A percentile compares a stretch with the other conserved stretches of the same genome.
phyloP scores from a whole-genome alignment of 1,284 basidiomycete species.

The Peniophora sp. region DNA sequence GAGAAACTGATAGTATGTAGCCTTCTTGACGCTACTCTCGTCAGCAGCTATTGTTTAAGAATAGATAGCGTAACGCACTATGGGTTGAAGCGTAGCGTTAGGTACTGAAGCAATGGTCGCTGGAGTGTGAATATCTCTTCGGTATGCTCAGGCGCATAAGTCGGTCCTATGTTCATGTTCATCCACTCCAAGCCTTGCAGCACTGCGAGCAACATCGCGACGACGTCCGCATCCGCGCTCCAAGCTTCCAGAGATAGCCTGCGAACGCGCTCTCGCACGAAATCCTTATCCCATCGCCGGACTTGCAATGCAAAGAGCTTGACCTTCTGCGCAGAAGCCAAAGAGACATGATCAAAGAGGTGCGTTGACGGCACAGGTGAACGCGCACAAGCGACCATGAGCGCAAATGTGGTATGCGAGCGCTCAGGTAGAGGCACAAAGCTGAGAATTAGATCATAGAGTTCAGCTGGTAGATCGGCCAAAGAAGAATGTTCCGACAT shows the following conservation, averaged over 20 bases:
- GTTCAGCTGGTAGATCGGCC: constrained; percentile 45
- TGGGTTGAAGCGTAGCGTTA: constrained; percentile 57
- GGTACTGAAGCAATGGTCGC: constrained; percentile 26
- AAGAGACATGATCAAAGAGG: constrained; percentile 42
- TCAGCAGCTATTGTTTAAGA: neutral
- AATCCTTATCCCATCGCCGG: constrained; percentile 21
- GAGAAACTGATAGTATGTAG: constrained; percentile 64
- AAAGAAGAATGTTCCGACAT: neutral
- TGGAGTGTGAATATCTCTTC: constrained; percentile 45
- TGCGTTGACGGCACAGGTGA: constrained; percentile 41
- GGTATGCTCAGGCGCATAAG: constrained; percentile 59
- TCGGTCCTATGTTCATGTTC: constrained; percentile 50
- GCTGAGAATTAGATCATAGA: constrained; percentile 46
- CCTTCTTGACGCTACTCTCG: constrained; percentile 46
- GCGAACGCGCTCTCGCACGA: constrained; percentile 25
- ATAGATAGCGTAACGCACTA: constrained; percentile 56
- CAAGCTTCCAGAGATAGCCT: constrained; percentile 46
- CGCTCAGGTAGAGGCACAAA: constrained; percentile 31
- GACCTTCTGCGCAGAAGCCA: constrained; percentile 36
- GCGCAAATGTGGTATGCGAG: constrained; percentile 37
- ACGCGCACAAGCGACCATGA: constrained; percentile 47
- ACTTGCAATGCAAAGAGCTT: constrained; percentile 38
- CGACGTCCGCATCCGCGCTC: constrained; percentile 54
- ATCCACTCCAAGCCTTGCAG: constrained; percentile 40
- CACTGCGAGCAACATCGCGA: constrained; percentile 46